Evolutionary conservation across 2,329 filamentous ascomycete species (phyloP).

Genomic region (Pseudogymnoascus sp.): DNA sequence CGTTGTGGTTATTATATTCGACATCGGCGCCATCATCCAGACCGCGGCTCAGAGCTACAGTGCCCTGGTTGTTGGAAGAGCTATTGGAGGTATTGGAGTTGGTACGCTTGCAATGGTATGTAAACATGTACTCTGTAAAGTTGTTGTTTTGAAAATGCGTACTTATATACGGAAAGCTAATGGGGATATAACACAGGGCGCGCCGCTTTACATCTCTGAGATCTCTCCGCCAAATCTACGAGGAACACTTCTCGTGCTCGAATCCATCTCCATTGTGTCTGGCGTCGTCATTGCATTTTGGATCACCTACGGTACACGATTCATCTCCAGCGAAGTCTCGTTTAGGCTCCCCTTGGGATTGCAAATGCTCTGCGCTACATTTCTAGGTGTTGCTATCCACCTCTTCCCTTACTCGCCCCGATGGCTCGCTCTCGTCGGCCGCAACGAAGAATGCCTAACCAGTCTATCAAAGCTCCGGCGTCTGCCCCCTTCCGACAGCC

Average conservation of each 20-base stretch:
- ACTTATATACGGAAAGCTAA: not conserved
- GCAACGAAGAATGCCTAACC: conserved; percentile 39
- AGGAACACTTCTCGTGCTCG: conserved; percentile 9
- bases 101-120: conserved; percentile 39
- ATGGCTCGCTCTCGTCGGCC: conserved; percentile 40
- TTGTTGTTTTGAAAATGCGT: not conserved
- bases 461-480: conserved; percentile 39
- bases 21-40: conserved; percentile 35
- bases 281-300: conserved; percentile 30
- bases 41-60: conserved; percentile 32
- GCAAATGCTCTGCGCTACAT: conserved; percentile 18
- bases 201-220: conserved; percentile 43
- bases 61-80: conserved; percentile 40
- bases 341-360: conserved; percentile 25
- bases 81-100: conserved; percentile 42
- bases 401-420: conserved; percentile 46
- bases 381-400: conserved; percentile 30
- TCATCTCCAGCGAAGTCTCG: conserved; percentile 13
- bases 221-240: conserved; percentile 33
- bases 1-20: conserved; percentile 30
- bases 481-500: conserved; percentile 37
- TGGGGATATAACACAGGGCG: conserved; percentile 14
- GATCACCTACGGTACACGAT: conserved; percentile 9
- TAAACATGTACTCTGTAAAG: not conserved
- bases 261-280: conserved; percentile 31